Conservation (phyloP, 345 rosid species). For the Moricandia moricandioides region DNA sequence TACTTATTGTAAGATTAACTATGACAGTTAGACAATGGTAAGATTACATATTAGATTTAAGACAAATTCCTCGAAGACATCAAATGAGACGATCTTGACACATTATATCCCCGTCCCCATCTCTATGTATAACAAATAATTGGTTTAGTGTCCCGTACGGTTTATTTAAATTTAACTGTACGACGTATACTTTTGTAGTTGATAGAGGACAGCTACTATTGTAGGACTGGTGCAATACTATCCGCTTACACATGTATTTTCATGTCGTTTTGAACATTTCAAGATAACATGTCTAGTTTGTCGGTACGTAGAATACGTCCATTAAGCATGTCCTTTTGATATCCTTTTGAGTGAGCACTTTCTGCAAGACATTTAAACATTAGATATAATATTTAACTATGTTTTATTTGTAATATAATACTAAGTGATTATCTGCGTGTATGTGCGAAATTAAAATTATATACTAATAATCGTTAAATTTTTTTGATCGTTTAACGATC, state of each 20-base stretch:
- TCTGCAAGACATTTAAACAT: background rate
- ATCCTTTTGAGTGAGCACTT: background rate
- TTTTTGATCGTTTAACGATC: too few relatives aligned
- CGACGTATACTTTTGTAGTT: constrained; percentile 7
- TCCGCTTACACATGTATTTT: constrained; percentile 27
- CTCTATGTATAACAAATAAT: background rate
- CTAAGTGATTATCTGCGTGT: too few relatives aligned
- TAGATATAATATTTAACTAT: background rate
- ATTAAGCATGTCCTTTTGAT: constrained; percentile 6
- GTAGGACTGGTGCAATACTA: constrained; percentile 35
- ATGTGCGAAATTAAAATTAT: too few relatives aligned
- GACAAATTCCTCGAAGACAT: constrained; percentile 57
- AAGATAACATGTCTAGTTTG: constrained; percentile 21
- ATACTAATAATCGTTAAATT: too few relatives aligned
- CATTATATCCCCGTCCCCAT: constrained; percentile 17
- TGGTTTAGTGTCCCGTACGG: constrained; percentile 6
- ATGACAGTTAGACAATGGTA: constrained; percentile 18
- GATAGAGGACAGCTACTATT: constrained; percentile 36
- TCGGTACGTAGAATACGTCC: constrained; percentile 10
- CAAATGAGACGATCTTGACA: constrained; percentile 47
- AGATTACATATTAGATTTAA: constrained; percentile 38
- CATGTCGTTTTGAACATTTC: constrained; percentile 34
- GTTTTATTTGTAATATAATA: too few relatives aligned
- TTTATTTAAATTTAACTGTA: background rate
- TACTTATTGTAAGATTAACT: background rate